Evolutionary conservation across 78 protist species (phyloP).

Genomic region (Mantamonas sphyraenae): DNA sequence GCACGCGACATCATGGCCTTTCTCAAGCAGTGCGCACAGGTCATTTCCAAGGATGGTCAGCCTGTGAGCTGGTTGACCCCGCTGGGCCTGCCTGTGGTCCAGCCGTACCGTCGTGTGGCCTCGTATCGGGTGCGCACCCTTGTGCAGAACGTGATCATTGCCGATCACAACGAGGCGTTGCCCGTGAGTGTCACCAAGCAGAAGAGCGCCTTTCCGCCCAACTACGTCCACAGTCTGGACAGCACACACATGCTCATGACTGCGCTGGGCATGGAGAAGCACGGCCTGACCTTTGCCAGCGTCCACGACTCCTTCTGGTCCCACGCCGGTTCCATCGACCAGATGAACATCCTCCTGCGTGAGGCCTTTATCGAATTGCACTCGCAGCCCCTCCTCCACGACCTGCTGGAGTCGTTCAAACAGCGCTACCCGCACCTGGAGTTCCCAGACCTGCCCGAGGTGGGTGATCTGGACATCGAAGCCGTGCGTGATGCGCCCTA

Average conservation of each 20-base stretch:
- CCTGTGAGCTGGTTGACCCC: slow-evolving; percentile 80
- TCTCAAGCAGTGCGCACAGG: slow-evolving; percentile 48
- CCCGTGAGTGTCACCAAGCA: slow-evolving; percentile 38
- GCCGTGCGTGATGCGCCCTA: slow-evolving; percentile 44
- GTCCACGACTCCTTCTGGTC: slow-evolving; percentile 95
- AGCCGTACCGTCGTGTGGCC: slow-evolving; percentile 55
- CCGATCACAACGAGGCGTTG: slow-evolving; percentile 11
- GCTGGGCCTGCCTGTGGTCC: slow-evolving; percentile 75
- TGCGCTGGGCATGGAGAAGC: slow-evolving; percentile 24
- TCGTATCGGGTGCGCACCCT: not conserved
- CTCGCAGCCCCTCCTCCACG: slow-evolving; percentile 37
- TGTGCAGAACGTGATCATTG: not conserved
- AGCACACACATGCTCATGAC: slow-evolving; percentile 86
- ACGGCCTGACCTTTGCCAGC: slow-evolving; percentile 61
- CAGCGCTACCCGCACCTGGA: slow-evolving; percentile 18
- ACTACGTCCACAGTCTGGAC: slow-evolving; percentile 89
- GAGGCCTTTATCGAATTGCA: slow-evolving; percentile 69
- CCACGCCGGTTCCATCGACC: slow-evolving; percentile 61
- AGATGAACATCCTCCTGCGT: slow-evolving; percentile 50
- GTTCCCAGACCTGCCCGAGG: slow-evolving; percentile 49
- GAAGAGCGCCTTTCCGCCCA: slow-evolving; percentile 87
- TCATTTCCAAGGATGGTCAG: slow-evolving; percentile 28
- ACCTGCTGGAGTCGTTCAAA: slow-evolving; percentile 27
- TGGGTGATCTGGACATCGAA: slow-evolving; percentile 51
- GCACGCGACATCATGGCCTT: slow-evolving; percentile 72